A percentile compares a stretch with the other conserved stretches of the same genome.
Conservation (phyloP, 2,329 filamentous ascomycete genomes). For the Ophiocordyceps sinensis region DNA sequence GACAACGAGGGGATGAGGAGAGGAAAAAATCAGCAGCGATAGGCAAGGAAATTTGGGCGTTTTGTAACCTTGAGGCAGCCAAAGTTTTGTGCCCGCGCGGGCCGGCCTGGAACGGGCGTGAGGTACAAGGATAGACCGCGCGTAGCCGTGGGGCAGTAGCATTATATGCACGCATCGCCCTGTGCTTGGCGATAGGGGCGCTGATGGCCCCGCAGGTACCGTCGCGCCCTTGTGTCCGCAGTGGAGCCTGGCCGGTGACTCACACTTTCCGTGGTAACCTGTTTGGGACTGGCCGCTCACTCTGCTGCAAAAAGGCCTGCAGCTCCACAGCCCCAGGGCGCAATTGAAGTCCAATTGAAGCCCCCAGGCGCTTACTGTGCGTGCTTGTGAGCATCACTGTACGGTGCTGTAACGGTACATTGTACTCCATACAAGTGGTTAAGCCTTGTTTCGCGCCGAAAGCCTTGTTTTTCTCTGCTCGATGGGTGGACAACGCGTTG, state of each 20-base stretch:
- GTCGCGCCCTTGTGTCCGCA: slow-evolving; percentile 9
- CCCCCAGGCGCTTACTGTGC: not conserved
- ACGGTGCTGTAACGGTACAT: too few relatives aligned
- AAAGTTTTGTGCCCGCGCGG: slow-evolving; percentile 9
- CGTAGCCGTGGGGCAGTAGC: not conserved
- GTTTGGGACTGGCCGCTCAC: slow-evolving; percentile 4
- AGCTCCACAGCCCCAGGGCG: not conserved
- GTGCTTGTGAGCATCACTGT: too few relatives aligned
- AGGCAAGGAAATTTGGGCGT: slow-evolving; percentile 11
- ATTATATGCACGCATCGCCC: too few relatives aligned
- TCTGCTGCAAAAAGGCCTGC: slow-evolving; percentile 1
- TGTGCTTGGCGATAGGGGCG: not conserved
- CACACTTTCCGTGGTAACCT: slow-evolving; percentile 17
- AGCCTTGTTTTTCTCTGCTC: too few relatives aligned
- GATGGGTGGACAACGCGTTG: too few relatives aligned
- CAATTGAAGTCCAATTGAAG: not conserved
- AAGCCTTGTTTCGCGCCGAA: too few relatives aligned
- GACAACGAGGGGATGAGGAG: slow-evolving; percentile 18
- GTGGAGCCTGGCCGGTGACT: slow-evolving; percentile 17
- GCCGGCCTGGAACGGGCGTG: slow-evolving; percentile 1
- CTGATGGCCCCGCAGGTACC: slow-evolving; percentile 2
- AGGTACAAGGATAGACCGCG: not conserved
- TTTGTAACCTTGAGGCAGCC: slow-evolving; percentile 35
- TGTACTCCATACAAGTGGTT: too few relatives aligned
- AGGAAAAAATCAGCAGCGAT: slow-evolving; percentile 7